These are phyloP conservation scores for Pseudonitzschia multistriata DNA, from an alignment of 108 stramenopile species.

Conservation along the genomic window DNA sequence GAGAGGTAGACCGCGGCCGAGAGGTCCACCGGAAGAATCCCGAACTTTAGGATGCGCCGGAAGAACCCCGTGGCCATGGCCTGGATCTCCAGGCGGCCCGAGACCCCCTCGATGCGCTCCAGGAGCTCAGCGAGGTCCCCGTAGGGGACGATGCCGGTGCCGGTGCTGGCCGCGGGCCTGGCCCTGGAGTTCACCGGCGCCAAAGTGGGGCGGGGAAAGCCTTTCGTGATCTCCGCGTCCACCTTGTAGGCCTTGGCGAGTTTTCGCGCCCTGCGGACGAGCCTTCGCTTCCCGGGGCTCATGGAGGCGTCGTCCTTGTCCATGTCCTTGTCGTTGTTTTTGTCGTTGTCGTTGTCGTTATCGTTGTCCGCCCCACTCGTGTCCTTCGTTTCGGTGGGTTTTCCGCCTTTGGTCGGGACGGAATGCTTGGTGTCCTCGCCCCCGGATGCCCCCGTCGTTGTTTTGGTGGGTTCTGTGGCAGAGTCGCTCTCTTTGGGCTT, in stretches of 20 bases:
- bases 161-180: slow-evolving; percentile 25
- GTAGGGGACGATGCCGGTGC: slow-evolving; percentile 51
- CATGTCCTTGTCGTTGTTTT: too few species aligned
- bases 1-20: slow-evolving; percentile 81
- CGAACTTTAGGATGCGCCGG: slow-evolving; percentile 30
- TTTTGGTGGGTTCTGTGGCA: slow-evolving; percentile 7
- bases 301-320: slow-evolving; percentile 16
- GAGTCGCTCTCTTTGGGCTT: neutral
- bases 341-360: slow-evolving; percentile 20
- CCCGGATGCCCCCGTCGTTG: neutral
- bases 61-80: slow-evolving; percentile 68
- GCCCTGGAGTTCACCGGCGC: neutral
- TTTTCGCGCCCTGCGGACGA: slow-evolving; percentile 9
- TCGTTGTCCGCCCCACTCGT: slow-evolving; percentile 4
- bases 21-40: slow-evolving; percentile 58
- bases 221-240: slow-evolving; percentile 6
- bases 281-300: slow-evolving; percentile 14
- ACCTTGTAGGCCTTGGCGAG: slow-evolving; percentile 32
- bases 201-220: neutral
- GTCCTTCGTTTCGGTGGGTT: neutral
- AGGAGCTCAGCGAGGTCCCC: slow-evolving; percentile 66
- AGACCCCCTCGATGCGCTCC: slow-evolving; percentile 72
- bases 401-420: neutral
- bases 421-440: slow-evolving; percentile 13
- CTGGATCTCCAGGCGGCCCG: slow-evolving; percentile 90